Evolutionary conservation across 2,329 filamentous ascomycete species (phyloP).

Genomic region (Ceratocystis destructans): DNA sequence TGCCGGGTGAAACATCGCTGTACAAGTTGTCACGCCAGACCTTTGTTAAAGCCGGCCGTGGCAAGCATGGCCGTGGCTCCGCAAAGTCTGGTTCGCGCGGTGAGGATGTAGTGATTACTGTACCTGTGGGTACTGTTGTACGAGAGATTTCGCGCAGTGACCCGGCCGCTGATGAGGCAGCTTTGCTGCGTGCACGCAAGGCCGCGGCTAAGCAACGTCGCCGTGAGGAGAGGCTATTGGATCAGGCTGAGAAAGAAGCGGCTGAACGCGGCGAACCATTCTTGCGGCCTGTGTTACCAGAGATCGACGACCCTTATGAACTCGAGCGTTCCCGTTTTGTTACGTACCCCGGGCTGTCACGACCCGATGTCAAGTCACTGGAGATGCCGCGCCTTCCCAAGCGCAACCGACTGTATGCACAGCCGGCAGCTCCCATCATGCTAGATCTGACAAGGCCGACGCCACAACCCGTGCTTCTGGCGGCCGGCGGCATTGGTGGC

Average conservation of each 20-base stretch:
- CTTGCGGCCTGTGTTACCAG: conserved; percentile 13
- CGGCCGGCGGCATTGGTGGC: conserved; percentile 76
- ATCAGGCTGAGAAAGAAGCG: conserved; percentile 23
- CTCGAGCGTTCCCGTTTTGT: conserved; percentile 61
- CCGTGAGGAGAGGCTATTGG: conserved; percentile 26
- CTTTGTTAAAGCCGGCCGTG: conserved; percentile 58
- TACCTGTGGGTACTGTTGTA: conserved; percentile 85
- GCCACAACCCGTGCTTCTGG: conserved; percentile 69
- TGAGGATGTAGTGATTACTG: conserved; percentile 74
- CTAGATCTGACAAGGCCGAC: conserved; percentile 65
- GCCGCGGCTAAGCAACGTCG: conserved; percentile 26
- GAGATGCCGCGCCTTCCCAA: conserved; percentile 38
- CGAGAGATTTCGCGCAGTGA: conserved; percentile 69
- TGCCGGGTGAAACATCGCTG: conserved; percentile 78
- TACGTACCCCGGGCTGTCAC: conserved; percentile 63
- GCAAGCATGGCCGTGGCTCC: conserved; percentile 66
- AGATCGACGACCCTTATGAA: conserved; percentile 27
- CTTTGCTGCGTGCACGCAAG: conserved; percentile 26
- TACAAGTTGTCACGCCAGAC: conserved; percentile 77
- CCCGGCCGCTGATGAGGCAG: conserved; percentile 53
- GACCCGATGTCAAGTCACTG: conserved; percentile 49
- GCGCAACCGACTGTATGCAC: conserved; percentile 43
- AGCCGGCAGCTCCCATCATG: conserved; percentile 59
- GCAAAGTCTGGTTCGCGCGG: conserved; percentile 63
- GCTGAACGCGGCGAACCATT: conserved; percentile 19